Evolutionary conservation across 768 basidiomycete species (phyloP).

Genomic region (Termitomyces eurrhizus): DNA sequence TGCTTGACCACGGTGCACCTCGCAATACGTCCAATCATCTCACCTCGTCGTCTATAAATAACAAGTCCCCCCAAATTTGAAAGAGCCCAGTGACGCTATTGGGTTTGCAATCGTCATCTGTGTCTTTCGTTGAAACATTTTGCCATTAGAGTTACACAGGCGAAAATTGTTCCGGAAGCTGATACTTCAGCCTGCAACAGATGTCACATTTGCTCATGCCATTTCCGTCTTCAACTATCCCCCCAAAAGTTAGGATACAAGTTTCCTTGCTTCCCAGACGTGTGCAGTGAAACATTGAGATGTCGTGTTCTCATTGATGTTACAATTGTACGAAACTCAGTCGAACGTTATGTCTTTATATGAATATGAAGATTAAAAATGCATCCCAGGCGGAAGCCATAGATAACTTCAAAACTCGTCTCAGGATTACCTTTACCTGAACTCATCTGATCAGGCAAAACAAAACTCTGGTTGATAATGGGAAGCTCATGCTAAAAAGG

Average conservation of each 20-base stretch:
- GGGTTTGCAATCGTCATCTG: slow-evolving; percentile 19
- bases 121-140: slow-evolving; percentile 2
- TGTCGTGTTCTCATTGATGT: not conserved
- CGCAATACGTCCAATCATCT: too few relatives aligned
- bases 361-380: not conserved
- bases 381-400: not conserved
- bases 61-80: slow-evolving; percentile 24
- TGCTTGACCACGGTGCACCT: too few relatives aligned
- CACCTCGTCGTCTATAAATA: too few relatives aligned
- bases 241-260: not conserved
- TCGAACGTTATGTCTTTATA: not conserved
- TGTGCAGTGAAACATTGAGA: not conserved
- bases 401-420: not conserved
- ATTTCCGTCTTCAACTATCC: slow-evolving; percentile 9
- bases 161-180: slow-evolving; percentile 14
- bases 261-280: not conserved
- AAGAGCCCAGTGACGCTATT: slow-evolving; percentile 18
- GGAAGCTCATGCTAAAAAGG: not conserved
- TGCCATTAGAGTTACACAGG: slow-evolving; percentile 9
- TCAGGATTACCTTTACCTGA: not conserved
- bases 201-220: slow-evolving; percentile 21
- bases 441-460: not conserved
- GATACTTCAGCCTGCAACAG: slow-evolving; percentile 13
- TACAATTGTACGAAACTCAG: not conserved
- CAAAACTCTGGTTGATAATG: not conserved